A percentile compares a stretch with the other conserved stretches of the same genome.
Conservation (phyloP, 257 asterid genomes). For the Solanum infundibuliforme region DNA sequence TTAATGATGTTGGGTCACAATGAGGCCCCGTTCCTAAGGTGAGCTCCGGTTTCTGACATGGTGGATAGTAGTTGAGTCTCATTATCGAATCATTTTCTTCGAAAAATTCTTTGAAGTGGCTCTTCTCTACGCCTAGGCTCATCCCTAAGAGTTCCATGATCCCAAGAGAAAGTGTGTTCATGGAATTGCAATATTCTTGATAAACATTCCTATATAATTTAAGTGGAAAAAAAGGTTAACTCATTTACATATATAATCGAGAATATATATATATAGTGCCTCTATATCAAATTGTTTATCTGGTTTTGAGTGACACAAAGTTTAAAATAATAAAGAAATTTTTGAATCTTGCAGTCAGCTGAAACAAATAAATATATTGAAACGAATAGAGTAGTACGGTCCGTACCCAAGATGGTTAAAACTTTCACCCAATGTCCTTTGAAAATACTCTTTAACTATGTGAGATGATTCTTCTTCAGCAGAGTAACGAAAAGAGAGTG, state of each 20-base stretch:
- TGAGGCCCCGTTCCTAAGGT: conserved; percentile 92
- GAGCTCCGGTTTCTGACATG: conserved; percentile 68
- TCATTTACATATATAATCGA: background rate
- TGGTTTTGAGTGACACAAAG: background rate
- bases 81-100: conserved; percentile 73
- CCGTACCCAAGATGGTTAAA: conserved; percentile 50
- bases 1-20: conserved; percentile 88
- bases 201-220: conserved; percentile 39
- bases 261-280: too few species aligned
- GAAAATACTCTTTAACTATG: conserved; percentile 53
- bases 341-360: background rate
- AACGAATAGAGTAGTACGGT: background rate
- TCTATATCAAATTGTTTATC: too few species aligned
- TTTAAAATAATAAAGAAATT: too few species aligned
- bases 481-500: conserved; percentile 66
- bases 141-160: conserved; percentile 81
- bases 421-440: conserved; percentile 35
- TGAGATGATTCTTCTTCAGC: conserved; percentile 16
- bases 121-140: conserved; percentile 51
- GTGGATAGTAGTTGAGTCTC: conserved; percentile 85
- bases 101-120: conserved; percentile 41
- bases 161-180: conserved; percentile 64
- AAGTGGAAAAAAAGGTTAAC: background rate
- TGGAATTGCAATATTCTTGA: conserved; percentile 58
- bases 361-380: background rate